A percentile compares a stretch with the other conserved stretches of the same genome.
These are phyloP conservation scores for Helotiales sp. DNA, from an alignment of 2,329 filamentous ascomycete species.

Conservation along the genomic window DNA sequence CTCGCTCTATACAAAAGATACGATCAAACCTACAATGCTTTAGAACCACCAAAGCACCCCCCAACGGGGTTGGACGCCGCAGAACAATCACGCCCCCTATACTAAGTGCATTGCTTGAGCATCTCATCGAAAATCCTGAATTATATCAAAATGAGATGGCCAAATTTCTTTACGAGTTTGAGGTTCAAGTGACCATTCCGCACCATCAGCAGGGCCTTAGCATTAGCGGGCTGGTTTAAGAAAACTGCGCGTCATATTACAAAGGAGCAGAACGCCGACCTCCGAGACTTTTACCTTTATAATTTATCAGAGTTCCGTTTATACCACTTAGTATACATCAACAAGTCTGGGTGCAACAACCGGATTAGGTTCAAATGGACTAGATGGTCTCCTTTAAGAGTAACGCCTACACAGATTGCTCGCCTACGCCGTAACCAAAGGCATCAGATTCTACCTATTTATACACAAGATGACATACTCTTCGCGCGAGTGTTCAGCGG, in stretches of 20 bases:
- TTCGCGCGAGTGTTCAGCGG: conserved; percentile 39
- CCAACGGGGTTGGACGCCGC: conserved; percentile 23
- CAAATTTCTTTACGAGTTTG: conserved; percentile 31
- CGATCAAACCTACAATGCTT: conserved; percentile 30
- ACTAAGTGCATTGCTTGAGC: too few relatives aligned
- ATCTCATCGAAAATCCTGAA: too few relatives aligned
- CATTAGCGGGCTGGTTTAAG: conserved; percentile 39
- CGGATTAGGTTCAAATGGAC: conserved; percentile 43
- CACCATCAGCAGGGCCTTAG: conserved; percentile 24
- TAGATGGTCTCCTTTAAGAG: conserved; percentile 45
- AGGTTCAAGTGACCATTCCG: conserved; percentile 8
- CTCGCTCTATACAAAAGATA: conserved; percentile 21
- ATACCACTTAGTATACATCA: conserved; percentile 45
- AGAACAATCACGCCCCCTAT: conserved; percentile 17
- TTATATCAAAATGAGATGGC: too few relatives aligned
- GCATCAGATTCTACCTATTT: conserved; percentile 39
- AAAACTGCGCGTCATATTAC: conserved; percentile 42
- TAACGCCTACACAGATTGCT: conserved; percentile 38
- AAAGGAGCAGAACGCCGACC: conserved; percentile 43
- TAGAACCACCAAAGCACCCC: conserved; percentile 30
- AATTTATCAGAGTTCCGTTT: conserved; percentile 42
- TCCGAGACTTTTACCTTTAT: conserved; percentile 46
- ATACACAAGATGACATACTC: conserved; percentile 38
- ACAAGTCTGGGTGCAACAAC: conserved; percentile 48
- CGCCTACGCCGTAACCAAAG: conserved; percentile 34